Base-by-base conservation (phyloP, 495 filamentous ascomycete species). In the Xylaria palmicola region DNA sequence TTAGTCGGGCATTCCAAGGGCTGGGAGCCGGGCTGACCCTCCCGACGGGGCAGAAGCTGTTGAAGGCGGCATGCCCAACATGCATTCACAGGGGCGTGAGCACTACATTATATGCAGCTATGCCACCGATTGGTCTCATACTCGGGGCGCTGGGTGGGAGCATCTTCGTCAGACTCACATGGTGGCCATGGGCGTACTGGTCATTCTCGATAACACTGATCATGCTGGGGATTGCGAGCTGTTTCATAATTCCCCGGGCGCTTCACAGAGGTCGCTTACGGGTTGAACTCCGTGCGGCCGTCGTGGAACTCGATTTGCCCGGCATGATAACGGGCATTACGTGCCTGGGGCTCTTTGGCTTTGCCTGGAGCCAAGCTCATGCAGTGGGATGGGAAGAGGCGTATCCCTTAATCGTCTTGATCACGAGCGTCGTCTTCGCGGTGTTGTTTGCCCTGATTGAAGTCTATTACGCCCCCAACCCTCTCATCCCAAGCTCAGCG, bases 121-220 rank as follows among this genome's bases (percentile, higher is more conserved):
- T 75, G 22, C 79, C 81, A 0, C 84, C 83, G 0, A 69, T 73
- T 17, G 81, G 84, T 1, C 68, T 69, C 13, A 62, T 82, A 13
- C 4, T 78, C 1, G 74, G 72, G 3, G 73, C 81, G 0, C 79
- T 83, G 54, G 71, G 75, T 0, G 71, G 74, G 0, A 56, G 88
- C n/a, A 77, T 85, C 4, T 71, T 85, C 3, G 68, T 81, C 39
- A 22, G 22, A 24, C 67, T 54, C 67, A 77, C 73, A 8, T 85
- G 80, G 79, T 90, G 86, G 88, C 81, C 81, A 2, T 88, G 86
- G 85, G 72, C 79, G 0, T 89, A 81, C 63, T 90, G 81, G 83
- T 67, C 73, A 9, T 76, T 82, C 55, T 78, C 77, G 9, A 44
- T 78, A 6, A 78, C 71, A 3, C 69, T 75, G 10, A 54, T 79